Evolutionary conservation across 2,329 filamentous ascomycete species (phyloP).

Genomic region (Epichloe sibirici): DNA sequence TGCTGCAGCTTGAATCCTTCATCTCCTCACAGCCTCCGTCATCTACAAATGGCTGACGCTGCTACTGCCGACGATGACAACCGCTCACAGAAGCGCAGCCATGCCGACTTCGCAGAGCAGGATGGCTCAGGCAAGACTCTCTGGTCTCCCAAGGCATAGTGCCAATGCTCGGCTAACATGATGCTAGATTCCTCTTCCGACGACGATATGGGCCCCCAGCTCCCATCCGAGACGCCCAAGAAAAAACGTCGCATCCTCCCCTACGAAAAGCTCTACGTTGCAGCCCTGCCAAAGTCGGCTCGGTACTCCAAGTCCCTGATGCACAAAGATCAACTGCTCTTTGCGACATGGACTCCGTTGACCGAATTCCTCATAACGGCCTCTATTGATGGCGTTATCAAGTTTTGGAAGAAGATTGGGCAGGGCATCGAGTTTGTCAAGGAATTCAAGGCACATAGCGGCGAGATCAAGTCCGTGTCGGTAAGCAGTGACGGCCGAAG

Average conservation of each 20-base stretch:
- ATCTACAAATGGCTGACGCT: conserved; percentile 3
- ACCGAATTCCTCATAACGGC: conserved; percentile 95
- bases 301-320: conserved; percentile 94
- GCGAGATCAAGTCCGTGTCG: conserved; percentile 72
- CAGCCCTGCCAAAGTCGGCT: conserved; percentile 66
- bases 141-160: neutral
- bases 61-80: conserved; percentile 18
- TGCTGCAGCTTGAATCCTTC: neutral
- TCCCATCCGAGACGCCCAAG: conserved; percentile 71
- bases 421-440: conserved; percentile 95
- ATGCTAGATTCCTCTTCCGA: conserved; percentile 57
- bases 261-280: conserved; percentile 90
- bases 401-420: conserved; percentile 96
- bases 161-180: conserved; percentile 3
- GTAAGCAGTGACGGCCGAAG: conserved; percentile 83
- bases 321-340: conserved; percentile 92
- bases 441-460: conserved; percentile 84
- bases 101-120: conserved; percentile 39
- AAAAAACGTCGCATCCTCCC: conserved; percentile 86
- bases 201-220: conserved; percentile 86
- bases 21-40: neutral
- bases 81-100: conserved; percentile 35
- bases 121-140: conserved; percentile 27
- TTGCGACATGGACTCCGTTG: conserved; percentile 73
- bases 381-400: conserved; percentile 89